These are phyloP conservation scores for Hymenoscyphus occultus DNA, from an alignment of 2,329 filamentous ascomycete species.

Conservation along the genomic window DNA sequence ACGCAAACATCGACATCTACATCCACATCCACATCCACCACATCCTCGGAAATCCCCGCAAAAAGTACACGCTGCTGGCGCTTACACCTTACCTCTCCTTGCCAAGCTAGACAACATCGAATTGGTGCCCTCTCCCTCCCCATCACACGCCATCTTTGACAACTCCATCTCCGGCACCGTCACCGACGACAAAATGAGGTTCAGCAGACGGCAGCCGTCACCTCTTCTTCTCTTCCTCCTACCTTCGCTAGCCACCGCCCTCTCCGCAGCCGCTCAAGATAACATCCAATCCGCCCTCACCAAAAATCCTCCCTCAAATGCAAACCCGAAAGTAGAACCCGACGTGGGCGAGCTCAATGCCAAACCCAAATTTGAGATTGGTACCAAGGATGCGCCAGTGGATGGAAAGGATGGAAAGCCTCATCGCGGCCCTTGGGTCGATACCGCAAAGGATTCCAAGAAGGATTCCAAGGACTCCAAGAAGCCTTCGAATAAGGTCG, in stretches of 20 bases:
- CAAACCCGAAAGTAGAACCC: conserved; percentile 21
- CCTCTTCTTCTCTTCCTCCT: conserved; percentile 60
- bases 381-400: conserved; percentile 79
- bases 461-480: conserved; percentile 54
- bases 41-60: neutral
- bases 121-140: neutral
- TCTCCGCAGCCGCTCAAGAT: conserved; percentile 33
- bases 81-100: conserved; percentile 4
- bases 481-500: conserved; percentile 34
- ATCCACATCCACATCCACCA: too few species aligned
- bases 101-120: neutral
- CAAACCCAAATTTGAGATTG: conserved; percentile 39
- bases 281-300: conserved; percentile 24
- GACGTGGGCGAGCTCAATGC: conserved; percentile 29
- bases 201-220: conserved; percentile 49
- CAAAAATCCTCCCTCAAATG: conserved; percentile 23
- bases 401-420: conserved; percentile 94
- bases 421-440: conserved; percentile 79
- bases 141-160: neutral
- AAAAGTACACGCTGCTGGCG: neutral
- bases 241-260: conserved; percentile 50
- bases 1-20: too few species aligned
- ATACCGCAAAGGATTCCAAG: conserved; percentile 49
- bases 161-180: conserved; percentile 13
- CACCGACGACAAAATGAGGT: conserved; percentile 49